These are phyloP conservation scores for Mycosarcoma maydis DNA, from an alignment of 1,284 basidiomycete genomes.

Conservation along the genomic window DNA sequence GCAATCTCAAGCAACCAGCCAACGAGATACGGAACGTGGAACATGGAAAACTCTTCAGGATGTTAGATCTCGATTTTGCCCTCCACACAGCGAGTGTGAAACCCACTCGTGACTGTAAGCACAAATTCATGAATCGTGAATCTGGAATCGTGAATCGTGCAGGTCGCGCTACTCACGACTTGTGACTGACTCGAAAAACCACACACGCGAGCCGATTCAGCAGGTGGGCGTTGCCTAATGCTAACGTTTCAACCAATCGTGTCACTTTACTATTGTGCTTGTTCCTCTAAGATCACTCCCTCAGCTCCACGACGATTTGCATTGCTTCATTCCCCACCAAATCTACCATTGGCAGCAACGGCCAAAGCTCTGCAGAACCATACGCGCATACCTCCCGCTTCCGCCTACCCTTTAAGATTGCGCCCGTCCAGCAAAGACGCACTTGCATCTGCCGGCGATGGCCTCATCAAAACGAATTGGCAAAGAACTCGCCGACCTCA, in stretches of 20 bases:
- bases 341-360: not conserved
- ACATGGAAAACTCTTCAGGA: not conserved
- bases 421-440: not conserved
- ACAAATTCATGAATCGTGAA: too few species aligned
- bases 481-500: constrained; percentile 57
- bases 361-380: too few species aligned
- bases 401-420: too few species aligned
- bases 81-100: constrained; percentile 1
- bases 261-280: too few species aligned
- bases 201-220: too few species aligned
- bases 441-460: constrained; percentile 5
- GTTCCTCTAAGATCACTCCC: not conserved
- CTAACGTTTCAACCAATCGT: not conserved
- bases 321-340: not conserved
- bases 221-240: not conserved
- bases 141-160: too few species aligned
- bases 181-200: constrained; percentile 3
- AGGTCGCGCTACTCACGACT: too few species aligned
- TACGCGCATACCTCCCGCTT: too few species aligned
- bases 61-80: not conserved
- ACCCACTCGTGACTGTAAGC: too few species aligned
- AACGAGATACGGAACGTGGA: not conserved
- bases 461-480: constrained; percentile 46
- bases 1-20: not conserved
- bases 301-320: not conserved